Evolutionary conservation across 495 filamentous ascomycete genomes (phyloP).

Genomic region (Tuber microsphaerosporum): DNA sequence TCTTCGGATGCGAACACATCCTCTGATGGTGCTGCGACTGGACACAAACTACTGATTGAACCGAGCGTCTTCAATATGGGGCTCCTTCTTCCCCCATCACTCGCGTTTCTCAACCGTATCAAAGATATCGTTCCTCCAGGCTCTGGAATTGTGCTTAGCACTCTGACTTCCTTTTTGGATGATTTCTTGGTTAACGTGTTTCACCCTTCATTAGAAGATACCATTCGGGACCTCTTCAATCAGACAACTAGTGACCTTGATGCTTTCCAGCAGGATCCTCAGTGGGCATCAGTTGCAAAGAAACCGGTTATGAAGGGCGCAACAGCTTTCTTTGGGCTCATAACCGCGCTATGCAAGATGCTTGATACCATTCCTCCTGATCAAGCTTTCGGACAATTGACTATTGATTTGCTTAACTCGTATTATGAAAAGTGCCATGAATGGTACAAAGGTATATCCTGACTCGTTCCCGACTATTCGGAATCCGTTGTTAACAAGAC

Average conservation of each 20-base stretch:
- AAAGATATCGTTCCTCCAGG: slow-evolving; percentile 83
- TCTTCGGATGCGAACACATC: slow-evolving; percentile 45
- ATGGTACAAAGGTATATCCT: slow-evolving; percentile 66
- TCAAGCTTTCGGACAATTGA: slow-evolving; percentile 82
- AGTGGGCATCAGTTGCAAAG: slow-evolving; percentile 68
- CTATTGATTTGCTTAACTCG: slow-evolving; percentile 79
- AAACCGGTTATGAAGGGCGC: slow-evolving; percentile 92
- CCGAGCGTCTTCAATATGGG: slow-evolving; percentile 98
- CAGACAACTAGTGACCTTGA: slow-evolving; percentile 74
- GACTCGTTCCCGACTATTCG: too few species aligned
- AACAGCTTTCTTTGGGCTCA: slow-evolving; percentile 73
- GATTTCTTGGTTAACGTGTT: slow-evolving; percentile 98
- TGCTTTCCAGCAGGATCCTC: slow-evolving; percentile 77
- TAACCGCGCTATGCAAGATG: slow-evolving; percentile 88
- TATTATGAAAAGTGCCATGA: slow-evolving; percentile 86
- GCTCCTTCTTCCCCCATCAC: slow-evolving; percentile 81
- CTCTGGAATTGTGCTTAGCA: slow-evolving; percentile 76
- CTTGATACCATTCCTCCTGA: slow-evolving; percentile 92
- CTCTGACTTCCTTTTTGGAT: slow-evolving; percentile 89
- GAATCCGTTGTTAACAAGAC: neutral
- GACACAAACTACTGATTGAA: slow-evolving; percentile 82
- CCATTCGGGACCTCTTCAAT: slow-evolving; percentile 77
- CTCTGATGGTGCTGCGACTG: slow-evolving; percentile 56
- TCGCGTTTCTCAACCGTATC: slow-evolving; percentile 82
- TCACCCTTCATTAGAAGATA: slow-evolving; percentile 92